Evolutionary conservation across 441 rosid genomes (phyloP), one percentile per base, ranked within the genome.

Genomic region (Theobroma grandiflorum): DNA sequence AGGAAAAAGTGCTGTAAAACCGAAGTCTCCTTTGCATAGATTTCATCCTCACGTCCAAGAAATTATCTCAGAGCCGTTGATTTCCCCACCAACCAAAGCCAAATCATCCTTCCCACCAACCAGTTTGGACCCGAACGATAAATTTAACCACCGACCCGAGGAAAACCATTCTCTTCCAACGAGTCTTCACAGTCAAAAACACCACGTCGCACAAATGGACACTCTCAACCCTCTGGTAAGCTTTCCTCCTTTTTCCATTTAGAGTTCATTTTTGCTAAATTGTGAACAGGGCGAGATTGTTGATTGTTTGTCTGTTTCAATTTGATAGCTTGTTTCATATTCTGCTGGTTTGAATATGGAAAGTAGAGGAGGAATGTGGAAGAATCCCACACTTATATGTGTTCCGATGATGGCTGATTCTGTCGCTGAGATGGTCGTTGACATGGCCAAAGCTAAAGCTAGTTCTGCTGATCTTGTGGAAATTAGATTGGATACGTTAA

Each of bases 401-500:
- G 94, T 84, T 86, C 99, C 99, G 11, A 78, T 93, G 65, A 92
- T 91, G 97, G 93, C 86, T 62, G 97, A 87, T 42, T 88, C 97
- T 0, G 75, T 90, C 8, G 90, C 91, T 37, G 77, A 86, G 86
- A 94, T 93, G 98, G 69, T 87, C 69, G 50, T 49, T 76, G 84
- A 87, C 55, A 79, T 90, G 43, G 79, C 38, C 68, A 90, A 88
- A 83, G 98, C 98, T 11, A 90, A 92, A 58, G 86, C 85, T 58
- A 74, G 77, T 67, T 94, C 97, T 53, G 99, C 97, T 55, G 99
- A 97, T 74, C 86, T 95, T 70, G 99, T 94, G 40, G 99, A 95
- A 84, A 87, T 97, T 77, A 87, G 99, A 80, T 83, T 97, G 86
- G 99, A 97, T 84, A 50, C 87, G 76, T 87, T 95, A 3, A 91